Percentiles rank a stretch among this genome's conserved stretches.
Conservation (phyloP, 129 eudicot species). For the Kitagawia praeruptora region DNA sequence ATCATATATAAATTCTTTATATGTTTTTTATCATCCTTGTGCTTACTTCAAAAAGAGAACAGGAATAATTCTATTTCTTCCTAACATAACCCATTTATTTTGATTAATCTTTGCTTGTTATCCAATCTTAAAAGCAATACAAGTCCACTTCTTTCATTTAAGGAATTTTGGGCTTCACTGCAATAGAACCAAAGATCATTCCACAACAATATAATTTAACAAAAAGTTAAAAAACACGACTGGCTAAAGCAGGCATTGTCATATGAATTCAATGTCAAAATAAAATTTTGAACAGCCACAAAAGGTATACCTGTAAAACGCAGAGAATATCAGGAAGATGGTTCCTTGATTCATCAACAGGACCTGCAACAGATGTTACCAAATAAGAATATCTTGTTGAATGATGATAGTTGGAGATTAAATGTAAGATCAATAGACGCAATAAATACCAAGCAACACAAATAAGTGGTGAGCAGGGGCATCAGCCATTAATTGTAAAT, state of each 20-base stretch:
- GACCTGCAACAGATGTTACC: conserved; percentile 40
- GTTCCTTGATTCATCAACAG: conserved; percentile 86
- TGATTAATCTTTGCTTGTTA: too few species aligned
- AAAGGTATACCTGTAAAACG: conserved; percentile 71
- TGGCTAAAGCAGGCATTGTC: not conserved
- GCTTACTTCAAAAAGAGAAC: not conserved
- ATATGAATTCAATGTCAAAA: not conserved
- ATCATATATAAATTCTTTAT: not conserved
- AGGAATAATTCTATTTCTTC: not conserved
- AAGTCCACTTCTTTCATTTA: too few species aligned
- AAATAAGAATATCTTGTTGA: not conserved
- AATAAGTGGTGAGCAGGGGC: conserved; percentile 97
- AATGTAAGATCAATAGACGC: not conserved
- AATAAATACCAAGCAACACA: conserved; percentile 70
- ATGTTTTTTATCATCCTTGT: not conserved
- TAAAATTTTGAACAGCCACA: conserved; percentile 1
- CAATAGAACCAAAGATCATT: not conserved
- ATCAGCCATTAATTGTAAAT: conserved; percentile 91
- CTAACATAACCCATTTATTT: too few species aligned
- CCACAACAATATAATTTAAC: not conserved
- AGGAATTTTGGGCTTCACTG: not conserved
- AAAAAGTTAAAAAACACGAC: not conserved
- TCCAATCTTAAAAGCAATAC: too few species aligned
- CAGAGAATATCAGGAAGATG: conserved; percentile 96
- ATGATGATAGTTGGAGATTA: not conserved